Base-by-base conservation (phyloP, 441 rosid species). In the Corymbia calophylla region DNA sequence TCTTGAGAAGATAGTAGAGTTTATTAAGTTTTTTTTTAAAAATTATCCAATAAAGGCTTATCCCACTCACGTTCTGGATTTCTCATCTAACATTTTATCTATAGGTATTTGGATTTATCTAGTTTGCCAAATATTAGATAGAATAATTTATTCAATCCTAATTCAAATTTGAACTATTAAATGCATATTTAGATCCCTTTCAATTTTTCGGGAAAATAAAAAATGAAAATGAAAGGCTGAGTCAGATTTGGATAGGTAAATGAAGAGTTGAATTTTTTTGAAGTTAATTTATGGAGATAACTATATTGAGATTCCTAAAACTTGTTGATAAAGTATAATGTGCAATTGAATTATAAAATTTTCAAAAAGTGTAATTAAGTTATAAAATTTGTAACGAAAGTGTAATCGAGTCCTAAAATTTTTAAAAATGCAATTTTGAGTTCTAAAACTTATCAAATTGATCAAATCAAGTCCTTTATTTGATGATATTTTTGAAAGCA, bases 1-100 rank as follows among this genome's bases (percentile, higher is more conserved):
- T 21, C n/a, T 29, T 11, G 0, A 0, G 6, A 73, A 39, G 16
- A 73, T 73, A 32, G 21, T 6, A 39, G 16, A 23, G 29, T 73
- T 39, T 39, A n/a, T 39, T 21, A 39, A 73, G 16, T 73, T 32
- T 9, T 7, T 62, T 62, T 62, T 6, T 3, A 0, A 39, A 39
- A 39, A 4, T 39, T 39, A 62, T 64, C 11, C 0, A 64, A 64
- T 31, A 16, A n/a, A 18, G 44, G 0, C 18, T 1, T 18, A 32
- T 32, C 25, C 47, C 18, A 32, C 25, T 17, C 47, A 4, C 1
- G 18, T 2, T 14, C 2, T 7, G 0, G 3, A 68, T 9, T 32
- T 16, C 44, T 66, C 6, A 17, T 31, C 2, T 4, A 7, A 31
- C 3, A 68, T 32, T 68, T 18, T 32, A 32, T 32, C 9, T 1